phyloP scores from a whole-genome alignment of 2,329 filamentous ascomycete genomes.

The Fusarium transvaalense region DNA sequence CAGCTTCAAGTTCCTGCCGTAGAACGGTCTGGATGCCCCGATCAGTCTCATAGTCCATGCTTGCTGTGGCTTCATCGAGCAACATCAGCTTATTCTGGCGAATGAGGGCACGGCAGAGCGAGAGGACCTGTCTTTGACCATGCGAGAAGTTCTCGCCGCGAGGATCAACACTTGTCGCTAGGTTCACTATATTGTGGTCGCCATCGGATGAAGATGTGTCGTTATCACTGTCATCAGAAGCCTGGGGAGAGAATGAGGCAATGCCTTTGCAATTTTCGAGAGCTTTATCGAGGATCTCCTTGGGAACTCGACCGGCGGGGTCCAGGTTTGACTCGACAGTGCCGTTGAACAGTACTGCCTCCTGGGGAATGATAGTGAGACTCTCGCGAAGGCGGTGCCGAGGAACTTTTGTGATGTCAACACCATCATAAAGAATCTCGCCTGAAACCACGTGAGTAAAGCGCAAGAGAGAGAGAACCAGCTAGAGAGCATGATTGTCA shows the following conservation, averaged over 20 bases:
- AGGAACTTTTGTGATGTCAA: constrained; percentile 66
- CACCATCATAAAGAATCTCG: constrained; percentile 66
- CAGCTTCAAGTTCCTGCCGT: constrained; percentile 61
- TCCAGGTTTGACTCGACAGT: constrained; percentile 71
- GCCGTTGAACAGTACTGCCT: constrained; percentile 69
- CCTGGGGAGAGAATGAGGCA: constrained; percentile 62
- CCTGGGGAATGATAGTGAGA: constrained; percentile 70
- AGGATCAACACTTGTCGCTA: constrained; percentile 63
- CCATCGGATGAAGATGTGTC: constrained; percentile 35
- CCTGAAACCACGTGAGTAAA: constrained; percentile 66
- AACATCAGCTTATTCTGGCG: constrained; percentile 68
- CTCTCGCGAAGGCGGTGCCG: constrained; percentile 64
- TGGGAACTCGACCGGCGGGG: constrained; percentile 68
- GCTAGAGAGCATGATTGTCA: constrained; percentile 44
- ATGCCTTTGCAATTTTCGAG: constrained; percentile 73
- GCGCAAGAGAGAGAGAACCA: constrained; percentile 67
- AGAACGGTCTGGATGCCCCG: constrained; percentile 67
- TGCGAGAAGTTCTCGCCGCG: constrained; percentile 69
- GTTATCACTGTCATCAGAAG: constrained; percentile 51
- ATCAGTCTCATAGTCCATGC: constrained; percentile 71
- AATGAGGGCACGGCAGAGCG: constrained; percentile 68
- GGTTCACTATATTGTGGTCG: constrained; percentile 47
- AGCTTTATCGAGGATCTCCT: constrained; percentile 67
- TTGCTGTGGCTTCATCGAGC: constrained; percentile 70
- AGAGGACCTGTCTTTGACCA: constrained; percentile 69